Base-by-base conservation (phyloP, 306 rosid species). In the Arachis hypogaea region DNA sequence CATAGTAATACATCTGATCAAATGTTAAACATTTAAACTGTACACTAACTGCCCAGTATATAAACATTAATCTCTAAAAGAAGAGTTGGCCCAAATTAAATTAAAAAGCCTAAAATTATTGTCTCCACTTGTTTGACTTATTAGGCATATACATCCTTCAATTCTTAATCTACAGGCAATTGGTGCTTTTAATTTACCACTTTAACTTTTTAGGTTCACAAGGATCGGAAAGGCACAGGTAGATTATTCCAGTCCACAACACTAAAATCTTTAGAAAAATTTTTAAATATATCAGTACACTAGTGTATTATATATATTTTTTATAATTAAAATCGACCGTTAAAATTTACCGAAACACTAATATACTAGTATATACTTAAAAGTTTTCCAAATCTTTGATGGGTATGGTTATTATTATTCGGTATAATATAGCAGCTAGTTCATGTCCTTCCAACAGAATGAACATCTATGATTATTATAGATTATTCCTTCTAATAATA, bases 381-480 rank as follows among this genome's bases (percentile, higher is more conserved):
- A 22, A 22, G 28, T 22, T 22, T 22, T 22, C 1, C 28, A 22
- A 22, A 22, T 22, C 1, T 22, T 22, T 22, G 1, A 22, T 22
- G 28, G 38, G 3, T 4, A 58, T 83, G 76, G 61, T 54, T 71
- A 49, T 70, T 62, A 40, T 58, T 49, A 16, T 62, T 62, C 45
- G 75, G 59, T 57, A 62, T 61, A 49, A 30, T 56, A 11, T 33
- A 76, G 50, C 70, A 33, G 38, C 4, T 33, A 33, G 82, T 62
- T 63, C 74, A 63, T 62, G 18, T 74, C 64, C 79, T 83, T 79
- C 84, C 82, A 76, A 50, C 79, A 83, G 57, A 43, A 83, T 76
- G 69, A 61, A 30, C 2, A 54, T 59, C 43, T 73, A 42, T 71
- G 69, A 38, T 18, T 40, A 38, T 40, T 38, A 44, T 9, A 44